Conservation (phyloP, 495 filamentous ascomycete genomes). For the Echria macrotheca region DNA sequence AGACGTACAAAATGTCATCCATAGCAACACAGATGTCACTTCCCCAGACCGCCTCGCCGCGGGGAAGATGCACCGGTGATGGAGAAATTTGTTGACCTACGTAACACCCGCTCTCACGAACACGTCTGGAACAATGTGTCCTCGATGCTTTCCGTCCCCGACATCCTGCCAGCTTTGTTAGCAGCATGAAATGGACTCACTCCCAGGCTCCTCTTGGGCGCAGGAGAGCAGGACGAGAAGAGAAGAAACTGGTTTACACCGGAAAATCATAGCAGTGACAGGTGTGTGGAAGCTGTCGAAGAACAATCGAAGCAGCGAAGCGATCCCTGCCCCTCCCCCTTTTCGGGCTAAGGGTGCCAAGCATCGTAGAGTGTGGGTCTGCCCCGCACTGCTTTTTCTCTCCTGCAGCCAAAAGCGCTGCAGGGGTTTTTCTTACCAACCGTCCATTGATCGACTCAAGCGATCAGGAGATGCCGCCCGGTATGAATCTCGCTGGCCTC, state of each 20-base stretch:
- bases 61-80: too few species aligned
- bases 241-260: too few species aligned
- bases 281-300: too few species aligned
- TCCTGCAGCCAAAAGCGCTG: background rate
- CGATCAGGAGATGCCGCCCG: slow-evolving; percentile 5
- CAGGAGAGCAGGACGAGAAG: too few species aligned
- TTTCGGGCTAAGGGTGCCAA: background rate
- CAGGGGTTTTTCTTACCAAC: background rate
- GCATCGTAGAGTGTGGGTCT: background rate
- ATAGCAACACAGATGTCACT: slow-evolving; percentile 4
- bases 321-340: background rate
- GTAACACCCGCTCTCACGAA: too few species aligned
- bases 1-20: slow-evolving; percentile 5
- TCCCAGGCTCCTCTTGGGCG: too few species aligned
- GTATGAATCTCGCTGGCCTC: background rate
- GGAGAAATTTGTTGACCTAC: too few species aligned
- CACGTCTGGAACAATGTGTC: too few species aligned
- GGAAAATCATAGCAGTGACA: too few species aligned
- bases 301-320: background rate
- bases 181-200: too few species aligned
- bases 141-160: too few species aligned
- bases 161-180: too few species aligned
- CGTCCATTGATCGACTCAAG: background rate
- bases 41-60: slow-evolving; percentile 12
- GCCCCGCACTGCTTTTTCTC: slow-evolving; percentile 5